Base-by-base conservation (phyloP, 306 rosid species). In the Inga oerstediana region DNA sequence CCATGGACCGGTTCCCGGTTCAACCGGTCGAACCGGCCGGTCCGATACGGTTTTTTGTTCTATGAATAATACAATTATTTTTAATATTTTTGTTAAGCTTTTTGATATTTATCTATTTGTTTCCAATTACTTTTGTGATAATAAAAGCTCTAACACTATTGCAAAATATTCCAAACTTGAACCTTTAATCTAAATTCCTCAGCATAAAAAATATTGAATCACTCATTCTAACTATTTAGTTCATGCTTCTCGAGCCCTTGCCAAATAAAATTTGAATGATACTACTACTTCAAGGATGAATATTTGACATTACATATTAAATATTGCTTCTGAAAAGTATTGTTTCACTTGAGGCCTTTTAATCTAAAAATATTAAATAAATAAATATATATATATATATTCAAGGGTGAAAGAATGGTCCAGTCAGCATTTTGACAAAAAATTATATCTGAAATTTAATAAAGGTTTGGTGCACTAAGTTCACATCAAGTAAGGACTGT, bases 311-410 rank as follows among this genome's bases (percentile, higher is more conserved):
- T 97, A 97, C 99, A 94, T 97, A 8, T 84, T 69, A 4, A 97
- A 85, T 82, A 92, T 94, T 45, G 82, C 92, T 64, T 86, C 85
- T 30, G 88, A 89, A 32, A 90, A 97, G 85, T 86, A 90, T 58
- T 94, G 93, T 89, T 92, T 94, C 0, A 97, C 98, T 87, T 92
- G 98, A 86, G 95, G 91, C 86, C 99, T 97, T 86, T 97, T 97
- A 80, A 97, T 58, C 98, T 97, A 90, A 86, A 79, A 83, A 66
- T 45, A 48, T 48, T 72, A 77, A 85, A 56, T 58, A 24, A 24
- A 24, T 24, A 24, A 0, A 37, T 67, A 35, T 19, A 6, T 56
- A 27, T 27, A 7, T 2, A 2, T 2, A 3, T 7, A 2, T 10
- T 41, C 19, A 37, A 37, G 7, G 8, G 6, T 6, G 43, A 39